Evolutionary conservation across 352 stramenopile genomes (phyloP), one percentile per base, ranked within the genome.

Genomic region (Globisporangium viniferum): DNA sequence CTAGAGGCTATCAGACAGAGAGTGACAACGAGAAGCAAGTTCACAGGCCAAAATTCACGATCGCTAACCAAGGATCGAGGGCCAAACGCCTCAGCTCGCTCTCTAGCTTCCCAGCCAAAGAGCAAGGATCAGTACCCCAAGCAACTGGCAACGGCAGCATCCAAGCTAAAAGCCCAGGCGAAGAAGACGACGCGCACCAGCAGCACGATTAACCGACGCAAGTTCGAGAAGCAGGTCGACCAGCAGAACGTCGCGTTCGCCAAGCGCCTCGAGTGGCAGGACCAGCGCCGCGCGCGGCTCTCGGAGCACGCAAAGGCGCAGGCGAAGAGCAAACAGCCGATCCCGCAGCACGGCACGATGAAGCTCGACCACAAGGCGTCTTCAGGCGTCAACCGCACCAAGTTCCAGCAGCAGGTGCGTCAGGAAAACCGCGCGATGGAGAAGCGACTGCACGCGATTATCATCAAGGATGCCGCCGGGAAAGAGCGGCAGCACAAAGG

Each of bases 381-480:
- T 18, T 88, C 84, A 0, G 58, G 64, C 9, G 80, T 92, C n/a
- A 92, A 92, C 10, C 84, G 82, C 36, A 64, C 58, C 56, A 89
- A 82, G 54, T 87, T 90, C 49, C 71, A 76, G 2, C 68, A 84
- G 51, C 79, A 88, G 48, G 66, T 92, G 14, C 66, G 69, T 15
- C 31, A 53, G 7, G 84, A 90, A 58, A 92, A 92, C 67, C 78
- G 79, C 62, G 71, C 59, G 20, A 82, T 91, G 39, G 80, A 75
- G 29, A 86, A 80, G 71, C 74, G 82, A 0, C 51, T 89, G 62
- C 63, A 81, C 18, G 80, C 74, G 51, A 89, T 87, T 29, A 57
- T 35, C 4, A 36, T 58, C 46, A 64, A 62, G 33, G 65, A 24
- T 1, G 46, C 31, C 31, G 9, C 35, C 29, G 14, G 41, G 12